These are phyloP conservation scores for Hypoxylon sp. DNA, from an alignment of 2,329 filamentous ascomycete genomes.

Conservation along the genomic window DNA sequence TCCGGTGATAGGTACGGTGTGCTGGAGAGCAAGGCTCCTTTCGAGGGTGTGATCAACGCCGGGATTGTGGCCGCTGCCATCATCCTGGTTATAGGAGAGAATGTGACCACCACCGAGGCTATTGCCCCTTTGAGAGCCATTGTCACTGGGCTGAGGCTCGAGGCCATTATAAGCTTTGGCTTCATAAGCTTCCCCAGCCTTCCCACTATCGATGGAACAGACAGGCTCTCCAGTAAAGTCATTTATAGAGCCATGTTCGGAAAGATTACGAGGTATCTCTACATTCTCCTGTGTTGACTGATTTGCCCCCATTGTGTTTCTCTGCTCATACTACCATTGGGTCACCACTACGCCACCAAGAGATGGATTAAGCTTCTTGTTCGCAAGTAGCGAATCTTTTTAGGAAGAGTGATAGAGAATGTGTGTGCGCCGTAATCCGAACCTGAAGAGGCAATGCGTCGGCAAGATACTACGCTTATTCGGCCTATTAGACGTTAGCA, in stretches of 20 bases:
- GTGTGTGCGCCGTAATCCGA: not conserved
- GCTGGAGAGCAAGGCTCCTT: not conserved
- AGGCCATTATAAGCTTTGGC: not conserved
- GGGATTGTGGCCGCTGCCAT: not conserved
- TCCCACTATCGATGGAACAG: not conserved
- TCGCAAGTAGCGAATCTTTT: not conserved
- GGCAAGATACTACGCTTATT: not conserved
- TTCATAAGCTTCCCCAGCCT: not conserved
- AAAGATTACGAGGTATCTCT: not conserved
- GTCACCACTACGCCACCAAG: not conserved
- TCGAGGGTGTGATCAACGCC: too few relatives aligned
- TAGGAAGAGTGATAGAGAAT: not conserved
- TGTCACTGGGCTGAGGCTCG: not conserved
- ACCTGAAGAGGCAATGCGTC: not conserved
- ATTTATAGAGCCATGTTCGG: not conserved
- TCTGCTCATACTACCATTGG: not conserved
- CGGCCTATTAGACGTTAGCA: not conserved
- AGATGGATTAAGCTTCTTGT: not conserved
- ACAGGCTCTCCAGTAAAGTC: not conserved
- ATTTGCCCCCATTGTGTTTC: slow-evolving; percentile 20
- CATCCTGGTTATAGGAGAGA: not conserved
- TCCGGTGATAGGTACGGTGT: not conserved
- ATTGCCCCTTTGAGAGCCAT: not conserved
- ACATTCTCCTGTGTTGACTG: slow-evolving; percentile 9
- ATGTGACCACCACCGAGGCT: not conserved